A percentile compares a stretch with the other conserved stretches of the same genome.
Evolutionary conservation across 2,329 filamentous ascomycete genomes (phyloP).

Genomic region (Neophaeococcomyces aloes): DNA sequence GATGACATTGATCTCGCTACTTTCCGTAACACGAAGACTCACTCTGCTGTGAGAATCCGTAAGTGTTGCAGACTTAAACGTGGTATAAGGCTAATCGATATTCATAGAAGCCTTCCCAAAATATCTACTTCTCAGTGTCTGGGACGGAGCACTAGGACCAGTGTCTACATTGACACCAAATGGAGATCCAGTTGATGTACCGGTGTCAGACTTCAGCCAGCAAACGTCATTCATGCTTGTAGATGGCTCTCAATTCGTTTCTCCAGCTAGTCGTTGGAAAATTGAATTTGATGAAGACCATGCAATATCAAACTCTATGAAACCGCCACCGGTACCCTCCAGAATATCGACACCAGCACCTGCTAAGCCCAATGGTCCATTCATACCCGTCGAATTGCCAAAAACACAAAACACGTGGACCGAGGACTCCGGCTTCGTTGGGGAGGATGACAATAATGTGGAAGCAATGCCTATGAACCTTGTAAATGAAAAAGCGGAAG

Average conservation of each 20-base stretch:
- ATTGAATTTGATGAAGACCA: conserved; percentile 9
- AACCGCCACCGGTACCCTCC: conserved; percentile 6
- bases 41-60: conserved; percentile 13
- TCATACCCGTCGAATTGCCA: background rate
- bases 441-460: no score
- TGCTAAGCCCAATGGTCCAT: background rate
- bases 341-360: background rate
- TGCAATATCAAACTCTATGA: conserved; percentile 11
- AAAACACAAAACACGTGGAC: background rate
- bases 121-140: conserved; percentile 10
- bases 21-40: conserved; percentile 2
- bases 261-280: conserved; percentile 9
- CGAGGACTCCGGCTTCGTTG: no score
- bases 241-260: conserved; percentile 11
- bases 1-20: conserved; percentile 1
- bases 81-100: background rate
- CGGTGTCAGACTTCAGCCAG: conserved; percentile 7
- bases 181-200: conserved; percentile 7
- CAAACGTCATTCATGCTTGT: conserved; percentile 11
- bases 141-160: conserved; percentile 1
- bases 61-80: background rate
- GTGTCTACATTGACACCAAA: conserved; percentile 1
- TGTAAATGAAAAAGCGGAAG: no score
- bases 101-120: conserved; percentile 9
- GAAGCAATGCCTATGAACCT: no score